These are phyloP conservation scores for Nothophytophthora sp. DNA, from an alignment of 352 stramenopile genomes.

Conservation along the genomic window DNA sequence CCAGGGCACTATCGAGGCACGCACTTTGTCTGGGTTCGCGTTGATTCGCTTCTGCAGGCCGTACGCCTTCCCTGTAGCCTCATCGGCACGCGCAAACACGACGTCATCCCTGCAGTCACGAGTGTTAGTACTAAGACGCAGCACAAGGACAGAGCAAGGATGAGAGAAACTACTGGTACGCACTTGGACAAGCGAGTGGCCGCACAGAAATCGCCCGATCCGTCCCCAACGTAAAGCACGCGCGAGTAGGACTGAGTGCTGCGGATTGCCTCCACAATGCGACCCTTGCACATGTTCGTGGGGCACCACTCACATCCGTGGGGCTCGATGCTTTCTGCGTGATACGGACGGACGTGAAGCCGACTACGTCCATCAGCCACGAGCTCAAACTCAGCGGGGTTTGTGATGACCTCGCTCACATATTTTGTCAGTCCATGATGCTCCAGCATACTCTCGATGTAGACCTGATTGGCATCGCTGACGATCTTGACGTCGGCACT, in stretches of 20 bases:
- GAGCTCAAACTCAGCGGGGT: conserved; percentile 30
- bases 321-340: conserved; percentile 24
- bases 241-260: conserved; percentile 16
- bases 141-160: neutral
- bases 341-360: conserved; percentile 45
- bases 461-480: conserved; percentile 66
- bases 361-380: neutral
- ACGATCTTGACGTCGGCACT: conserved; percentile 47
- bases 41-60: conserved; percentile 39
- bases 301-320: conserved; percentile 50
- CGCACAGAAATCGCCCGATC: conserved; percentile 53
- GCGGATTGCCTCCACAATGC: conserved; percentile 48
- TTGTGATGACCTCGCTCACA: conserved; percentile 40
- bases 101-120: conserved; percentile 29
- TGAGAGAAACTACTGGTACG: neutral
- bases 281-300: conserved; percentile 70
- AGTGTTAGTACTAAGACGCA: neutral
- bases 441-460: conserved; percentile 61
- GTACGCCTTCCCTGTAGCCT: conserved; percentile 30
- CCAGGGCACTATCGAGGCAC: conserved; percentile 43
- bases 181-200: conserved; percentile 38
- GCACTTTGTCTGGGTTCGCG: conserved; percentile 18
- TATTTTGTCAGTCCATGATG: conserved; percentile 20
- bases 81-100: conserved; percentile 46
- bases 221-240: conserved; percentile 67